Conservation (phyloP, 116 monocot genomes). For the Phalaenopsis hybrid region DNA sequence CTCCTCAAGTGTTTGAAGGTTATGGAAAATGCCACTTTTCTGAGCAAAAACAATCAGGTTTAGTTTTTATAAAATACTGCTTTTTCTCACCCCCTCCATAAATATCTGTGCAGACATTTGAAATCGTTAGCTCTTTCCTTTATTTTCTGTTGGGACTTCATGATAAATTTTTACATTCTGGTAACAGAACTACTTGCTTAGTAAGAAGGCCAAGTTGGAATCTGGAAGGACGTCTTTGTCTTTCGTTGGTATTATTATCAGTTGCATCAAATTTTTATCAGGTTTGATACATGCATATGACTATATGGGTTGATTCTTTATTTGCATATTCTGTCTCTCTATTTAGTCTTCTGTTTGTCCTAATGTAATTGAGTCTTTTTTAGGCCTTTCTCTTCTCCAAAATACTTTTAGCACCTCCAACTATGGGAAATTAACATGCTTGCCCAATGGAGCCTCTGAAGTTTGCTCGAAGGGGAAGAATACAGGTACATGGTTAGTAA, state of each 20-base stretch:
- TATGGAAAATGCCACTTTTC: constrained; percentile 97
- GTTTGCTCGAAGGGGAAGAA: not conserved
- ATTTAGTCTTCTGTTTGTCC: not conserved
- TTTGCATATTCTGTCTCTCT: not conserved
- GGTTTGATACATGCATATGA: constrained; percentile 26
- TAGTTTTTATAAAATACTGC: not conserved
- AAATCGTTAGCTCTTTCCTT: not conserved
- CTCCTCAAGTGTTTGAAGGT: constrained; percentile 94
- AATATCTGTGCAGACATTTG: not conserved
- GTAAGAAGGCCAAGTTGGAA: constrained; percentile 38
- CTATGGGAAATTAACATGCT: constrained; percentile 15
- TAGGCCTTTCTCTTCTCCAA: constrained; percentile 53
- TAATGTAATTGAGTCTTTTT: constrained; percentile 7
- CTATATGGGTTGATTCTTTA: not conserved
- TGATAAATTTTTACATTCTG: constrained; percentile 11
- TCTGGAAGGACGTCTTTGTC: constrained; percentile 29
- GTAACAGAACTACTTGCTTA: constrained; percentile 72
- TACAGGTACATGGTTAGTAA: constrained; percentile 1
- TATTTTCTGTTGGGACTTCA: not conserved
- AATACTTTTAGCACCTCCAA: constrained; percentile 16
- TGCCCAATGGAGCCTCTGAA: not conserved
- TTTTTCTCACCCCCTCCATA: not conserved
- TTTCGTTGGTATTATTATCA: constrained; percentile 71
- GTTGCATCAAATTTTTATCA: constrained; percentile 73
- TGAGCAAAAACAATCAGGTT: constrained; percentile 96